Base-by-base conservation (phyloP, 1,284 basidiomycete genomes). In the Neolentinus lepideus region DNA sequence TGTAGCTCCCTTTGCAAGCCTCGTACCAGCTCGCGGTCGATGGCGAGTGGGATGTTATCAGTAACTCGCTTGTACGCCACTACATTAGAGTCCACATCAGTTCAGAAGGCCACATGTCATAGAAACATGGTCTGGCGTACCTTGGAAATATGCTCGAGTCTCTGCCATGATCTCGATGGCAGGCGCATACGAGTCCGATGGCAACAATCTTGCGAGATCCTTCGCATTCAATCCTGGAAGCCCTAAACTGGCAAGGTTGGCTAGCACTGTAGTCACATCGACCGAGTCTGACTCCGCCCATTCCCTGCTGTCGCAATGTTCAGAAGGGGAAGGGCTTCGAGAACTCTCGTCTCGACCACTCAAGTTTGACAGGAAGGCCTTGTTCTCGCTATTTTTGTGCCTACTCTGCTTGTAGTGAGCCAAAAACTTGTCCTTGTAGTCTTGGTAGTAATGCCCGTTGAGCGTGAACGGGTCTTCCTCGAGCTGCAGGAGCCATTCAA, bases 91-190 rank as follows among this genome's bases (percentile, higher is more conserved):
- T 2, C 19, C 9, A 1, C 31, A 12, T 35, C 51, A 16, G 6
- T n/a, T 50, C 27, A 12, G 26, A 21, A 11, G 2, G 10, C 14
- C 4, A 19, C 27, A 10, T 27, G n/a, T 21, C 27, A 25, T 29
- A 25, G n/a, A 52, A 24, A 10, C 1, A 4, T 4, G 29, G 4
- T 12, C 24, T 14, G 8, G 58, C 60, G 9, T 57, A 84, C 84
- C 81, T 75, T 88, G 84, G 66, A 86, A 90, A 60, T 90, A 90
- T 0, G 84, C 88, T 1, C 84, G 73, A 2, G 85, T 83, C 45
- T 83, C 78, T 0, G 87, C 82, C 84, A 88, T 88, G 61, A 88
- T 85, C 11, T 67, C 64, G 2, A 90, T 64, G 0, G 80, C 83
- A 0, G 78, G 70, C 22, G 83, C 80, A 71, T 75, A 78, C 0